Conservation (phyloP, 2,329 filamentous ascomycete genomes). For the Helminthosporium solani region DNA sequence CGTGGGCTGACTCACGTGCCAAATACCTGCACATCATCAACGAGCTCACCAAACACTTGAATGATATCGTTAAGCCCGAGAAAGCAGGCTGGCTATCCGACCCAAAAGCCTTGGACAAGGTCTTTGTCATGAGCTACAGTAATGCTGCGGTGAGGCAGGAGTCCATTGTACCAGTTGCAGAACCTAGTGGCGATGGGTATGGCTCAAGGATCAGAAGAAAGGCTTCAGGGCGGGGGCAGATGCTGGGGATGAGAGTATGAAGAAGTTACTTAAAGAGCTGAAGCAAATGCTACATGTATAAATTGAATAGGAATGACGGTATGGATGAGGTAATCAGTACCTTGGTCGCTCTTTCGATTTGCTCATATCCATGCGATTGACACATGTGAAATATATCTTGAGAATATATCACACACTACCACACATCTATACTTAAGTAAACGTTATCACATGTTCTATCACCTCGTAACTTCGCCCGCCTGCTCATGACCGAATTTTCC, state of each 20-base stretch:
- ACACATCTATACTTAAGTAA: too few relatives aligned
- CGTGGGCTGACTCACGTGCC: slow-evolving; percentile 12
- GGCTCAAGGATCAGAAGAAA: slow-evolving; percentile 20
- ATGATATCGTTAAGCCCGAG: slow-evolving; percentile 4
- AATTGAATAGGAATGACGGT: background rate
- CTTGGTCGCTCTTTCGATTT: too few relatives aligned
- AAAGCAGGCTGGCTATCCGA: slow-evolving; percentile 16
- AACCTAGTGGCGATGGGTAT: slow-evolving; percentile 25
- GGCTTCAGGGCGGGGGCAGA: slow-evolving; percentile 24
- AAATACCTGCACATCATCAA: slow-evolving; percentile 14
- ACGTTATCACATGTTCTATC: too few relatives aligned
- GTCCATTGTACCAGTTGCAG: slow-evolving; percentile 24
- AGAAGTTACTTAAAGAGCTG: slow-evolving; percentile 16
- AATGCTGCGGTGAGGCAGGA: slow-evolving; percentile 28
- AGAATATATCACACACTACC: too few relatives aligned
- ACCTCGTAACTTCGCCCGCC: background rate
- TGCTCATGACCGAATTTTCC: background rate
- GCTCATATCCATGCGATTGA: too few relatives aligned
- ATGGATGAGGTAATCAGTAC: too few relatives aligned
- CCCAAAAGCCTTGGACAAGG: slow-evolving; percentile 19
- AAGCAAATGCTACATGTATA: slow-evolving; percentile 3
- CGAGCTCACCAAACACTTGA: slow-evolving; percentile 20
- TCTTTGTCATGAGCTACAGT: slow-evolving; percentile 31
- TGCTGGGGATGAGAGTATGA: slow-evolving; percentile 25
- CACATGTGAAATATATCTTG: too few relatives aligned